Evolutionary conservation across 164 flowering plant species (phyloP).

Genomic region (Vitis rotundifolia): DNA sequence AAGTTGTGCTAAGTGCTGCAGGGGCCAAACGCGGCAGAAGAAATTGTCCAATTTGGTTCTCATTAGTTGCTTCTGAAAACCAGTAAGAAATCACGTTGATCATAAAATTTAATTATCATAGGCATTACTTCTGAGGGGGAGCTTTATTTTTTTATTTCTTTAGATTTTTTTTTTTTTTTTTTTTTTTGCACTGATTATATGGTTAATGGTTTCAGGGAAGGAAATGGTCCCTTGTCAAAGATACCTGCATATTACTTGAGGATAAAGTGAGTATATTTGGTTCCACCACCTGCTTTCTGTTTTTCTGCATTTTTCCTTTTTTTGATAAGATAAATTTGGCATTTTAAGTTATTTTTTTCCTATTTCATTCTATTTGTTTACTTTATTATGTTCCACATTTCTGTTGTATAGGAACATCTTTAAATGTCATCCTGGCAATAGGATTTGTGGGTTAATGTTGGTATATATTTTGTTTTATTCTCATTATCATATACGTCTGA

Average conservation of each 20-base stretch:
- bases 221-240: conserved; percentile 56
- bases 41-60: conserved; percentile 82
- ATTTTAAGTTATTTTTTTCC: no score
- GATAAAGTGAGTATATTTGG: conserved; percentile 59
- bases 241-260: conserved; percentile 56
- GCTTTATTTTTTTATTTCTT: background rate
- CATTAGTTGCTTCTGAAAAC: conserved; percentile 71
- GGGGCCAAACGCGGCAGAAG: conserved; percentile 40
- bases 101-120: background rate
- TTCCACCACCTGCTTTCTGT: conserved; percentile 1
- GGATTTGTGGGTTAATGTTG: no score
- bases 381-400: no score
- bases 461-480: no score
- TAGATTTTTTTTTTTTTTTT: background rate
- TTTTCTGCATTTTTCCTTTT: conserved; percentile 1
- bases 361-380: no score
- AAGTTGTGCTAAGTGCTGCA: conserved; percentile 52
- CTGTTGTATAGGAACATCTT: no score
- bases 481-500: no score
- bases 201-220: conserved; percentile 58
- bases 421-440: no score
- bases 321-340: background rate
- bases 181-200: conserved; percentile 10
- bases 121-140: background rate
- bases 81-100: conserved; percentile 52